Base-by-base conservation (phyloP, 768 basidiomycete genomes). In the Austroboletus eburneus region DNA sequence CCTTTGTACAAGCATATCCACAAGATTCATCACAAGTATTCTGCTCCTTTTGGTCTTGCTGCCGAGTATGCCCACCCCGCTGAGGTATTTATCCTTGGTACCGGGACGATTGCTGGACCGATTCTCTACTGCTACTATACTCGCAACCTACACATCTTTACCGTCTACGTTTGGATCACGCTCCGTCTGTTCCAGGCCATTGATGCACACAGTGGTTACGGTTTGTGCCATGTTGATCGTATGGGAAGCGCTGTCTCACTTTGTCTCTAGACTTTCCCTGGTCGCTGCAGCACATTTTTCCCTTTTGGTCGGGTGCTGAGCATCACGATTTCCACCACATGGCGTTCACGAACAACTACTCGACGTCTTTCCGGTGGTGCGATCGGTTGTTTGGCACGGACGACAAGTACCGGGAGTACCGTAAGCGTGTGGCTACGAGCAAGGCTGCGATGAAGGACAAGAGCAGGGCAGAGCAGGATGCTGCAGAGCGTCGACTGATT, bases 301-400 rank as follows among this genome's bases (percentile, higher is more conserved):
- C 93, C 2, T 89, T 98, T 78, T 98, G 94, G 94, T 87, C 89
- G 7, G 94, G 95, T 32, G 93, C 93, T 0, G 95, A 97, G 59
- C 91, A 95, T 70, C 94, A 96, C 65, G 94, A 97, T 63, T 97
- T 92, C 81, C 95, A 98, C 69, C 95, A 99, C 71, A 89, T 92
- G 88, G 85, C 88, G 4, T 95, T 93, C 74, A 81, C 81, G 41
- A 92, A 93, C 75, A 94, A 94, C 75, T 95, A 78, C 65, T 88
- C 90, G 9, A 94, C 92, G 7, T 89, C 86, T 18, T 96, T 96
- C 82, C 81, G 92, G 33, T 95, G 90, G 86, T 91, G 87, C 67
- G 95, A 98, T 67, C 77, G 78, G 49, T 68, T 91, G 55, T 84
- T 89, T 59, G 93, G 93, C 42, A 98, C 95, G 0, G 95, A 99